phyloP scores from a whole-genome alignment of 768 basidiomycete genomes.

The Calocera cornea region DNA sequence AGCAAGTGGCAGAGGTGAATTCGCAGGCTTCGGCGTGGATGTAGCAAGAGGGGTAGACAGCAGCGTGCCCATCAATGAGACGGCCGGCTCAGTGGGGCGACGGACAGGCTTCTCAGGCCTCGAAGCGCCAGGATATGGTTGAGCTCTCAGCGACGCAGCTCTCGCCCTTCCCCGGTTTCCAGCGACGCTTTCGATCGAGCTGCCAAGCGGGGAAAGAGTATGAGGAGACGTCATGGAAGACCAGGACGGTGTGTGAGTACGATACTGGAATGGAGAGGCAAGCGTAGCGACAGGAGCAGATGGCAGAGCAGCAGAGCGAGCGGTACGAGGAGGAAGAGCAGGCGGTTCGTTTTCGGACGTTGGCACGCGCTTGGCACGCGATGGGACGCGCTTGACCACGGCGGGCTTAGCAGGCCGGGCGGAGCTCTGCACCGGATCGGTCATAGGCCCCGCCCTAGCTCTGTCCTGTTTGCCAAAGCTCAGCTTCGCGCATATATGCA shows the following conservation, averaged over 20 bases:
- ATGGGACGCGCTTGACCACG: neutral
- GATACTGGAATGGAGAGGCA: neutral
- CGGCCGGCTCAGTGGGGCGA: neutral
- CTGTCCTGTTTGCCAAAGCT: neutral
- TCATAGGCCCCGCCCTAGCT: neutral
- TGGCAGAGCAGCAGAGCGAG: neutral
- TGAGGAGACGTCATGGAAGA: neutral
- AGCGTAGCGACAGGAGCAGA: neutral
- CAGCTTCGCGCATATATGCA: neutral
- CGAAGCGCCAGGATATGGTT: neutral
- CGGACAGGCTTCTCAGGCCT: neutral
- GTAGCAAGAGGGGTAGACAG: neutral
- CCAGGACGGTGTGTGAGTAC: neutral
- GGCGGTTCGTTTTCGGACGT: neutral
- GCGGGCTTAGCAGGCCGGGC: neutral
- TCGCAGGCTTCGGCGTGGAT: neutral
- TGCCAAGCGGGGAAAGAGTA: neutral
- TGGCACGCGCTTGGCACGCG: neutral
- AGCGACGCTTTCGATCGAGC: neutral
- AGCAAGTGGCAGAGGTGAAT: neutral
- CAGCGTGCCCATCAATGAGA: neutral
- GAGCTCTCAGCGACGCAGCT: neutral
- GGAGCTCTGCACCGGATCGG: neutral
- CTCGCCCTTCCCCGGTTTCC: neutral
- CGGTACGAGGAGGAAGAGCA: neutral